These are phyloP conservation scores for Hysterangium stoloniferum DNA, from an alignment of 768 basidiomycete species.

Conservation along the genomic window DNA sequence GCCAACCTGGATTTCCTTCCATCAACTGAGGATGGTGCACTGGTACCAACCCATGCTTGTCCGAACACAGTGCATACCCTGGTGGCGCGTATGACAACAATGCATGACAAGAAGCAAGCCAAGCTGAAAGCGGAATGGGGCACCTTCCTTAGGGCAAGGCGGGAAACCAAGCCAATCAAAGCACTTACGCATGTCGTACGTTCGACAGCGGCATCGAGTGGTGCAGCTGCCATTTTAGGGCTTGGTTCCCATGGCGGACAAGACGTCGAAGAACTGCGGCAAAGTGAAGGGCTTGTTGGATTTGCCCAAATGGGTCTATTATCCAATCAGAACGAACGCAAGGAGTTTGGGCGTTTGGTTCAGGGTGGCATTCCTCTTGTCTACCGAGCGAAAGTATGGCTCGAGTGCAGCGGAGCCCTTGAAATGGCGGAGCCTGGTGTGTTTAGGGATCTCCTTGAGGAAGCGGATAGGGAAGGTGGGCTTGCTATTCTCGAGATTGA, in stretches of 20 bases:
- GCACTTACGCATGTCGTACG: slow-evolving; percentile 16
- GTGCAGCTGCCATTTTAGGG: slow-evolving; percentile 62
- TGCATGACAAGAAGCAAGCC: slow-evolving; percentile 75
- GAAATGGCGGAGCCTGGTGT: slow-evolving; percentile 89
- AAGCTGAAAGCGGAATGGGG: slow-evolving; percentile 80
- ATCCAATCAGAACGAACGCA: slow-evolving; percentile 60
- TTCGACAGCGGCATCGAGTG: slow-evolving; percentile 19
- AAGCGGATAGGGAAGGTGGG: slow-evolving; percentile 35
- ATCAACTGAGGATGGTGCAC: slow-evolving; percentile 50
- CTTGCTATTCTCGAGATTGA: slow-evolving; percentile 74
- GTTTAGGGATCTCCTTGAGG: slow-evolving; percentile 75
- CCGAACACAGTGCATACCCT: slow-evolving; percentile 66
- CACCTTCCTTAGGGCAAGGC: slow-evolving; percentile 65
- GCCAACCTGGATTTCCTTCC: slow-evolving; percentile 25
- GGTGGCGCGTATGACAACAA: slow-evolving; percentile 66
- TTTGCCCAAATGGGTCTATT: slow-evolving; percentile 83
- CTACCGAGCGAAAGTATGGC: slow-evolving; percentile 84
- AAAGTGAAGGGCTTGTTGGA: slow-evolving; percentile 82
- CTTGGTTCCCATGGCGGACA: slow-evolving; percentile 54
- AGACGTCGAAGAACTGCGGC: slow-evolving; percentile 55
- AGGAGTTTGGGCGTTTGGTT: slow-evolving; percentile 75
- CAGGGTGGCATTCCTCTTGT: slow-evolving; percentile 80
- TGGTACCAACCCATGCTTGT: slow-evolving; percentile 60
- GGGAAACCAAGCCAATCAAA: slow-evolving; percentile 33
- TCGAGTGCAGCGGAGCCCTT: slow-evolving; percentile 88